These are phyloP conservation scores for Ambrosia trifida DNA, from an alignment of 129 eudicot genomes.

Conservation along the genomic window DNA sequence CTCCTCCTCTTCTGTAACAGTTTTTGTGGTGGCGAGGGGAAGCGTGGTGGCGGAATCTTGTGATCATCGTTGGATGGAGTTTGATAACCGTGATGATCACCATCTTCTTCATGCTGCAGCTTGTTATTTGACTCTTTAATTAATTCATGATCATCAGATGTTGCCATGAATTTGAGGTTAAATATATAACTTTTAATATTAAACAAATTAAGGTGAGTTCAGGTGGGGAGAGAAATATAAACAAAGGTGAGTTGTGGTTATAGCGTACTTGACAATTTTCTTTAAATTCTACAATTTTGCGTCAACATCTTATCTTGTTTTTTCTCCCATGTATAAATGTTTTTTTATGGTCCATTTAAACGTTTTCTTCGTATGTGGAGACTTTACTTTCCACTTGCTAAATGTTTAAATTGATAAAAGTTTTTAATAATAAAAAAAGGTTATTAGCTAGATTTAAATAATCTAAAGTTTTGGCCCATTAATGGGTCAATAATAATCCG, in stretches of 20 bases:
- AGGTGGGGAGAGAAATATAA: conserved; percentile 4
- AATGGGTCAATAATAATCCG: too few relatives aligned
- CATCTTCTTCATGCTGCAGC: conserved; percentile 6
- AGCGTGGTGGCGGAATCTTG: conserved; percentile 29
- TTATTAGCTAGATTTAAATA: too few relatives aligned
- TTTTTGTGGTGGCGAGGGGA: conserved; percentile 17
- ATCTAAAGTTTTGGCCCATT: too few relatives aligned
- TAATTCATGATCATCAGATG: conserved; percentile 14
- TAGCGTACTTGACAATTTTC: conserved; percentile 29
- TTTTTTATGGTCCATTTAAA: conserved; percentile 12
- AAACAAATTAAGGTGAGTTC: not conserved
- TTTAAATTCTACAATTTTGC: not conserved
- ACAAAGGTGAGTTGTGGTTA: not conserved
- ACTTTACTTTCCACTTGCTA: not conserved
- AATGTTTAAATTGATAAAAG: not conserved
- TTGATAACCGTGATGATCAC: not conserved
- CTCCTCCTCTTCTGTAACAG: conserved; percentile 18
- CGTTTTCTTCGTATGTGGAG: not conserved
- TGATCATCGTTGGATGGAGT: conserved; percentile 40
- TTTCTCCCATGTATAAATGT: conserved; percentile 13
- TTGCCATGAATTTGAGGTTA: conserved; percentile 21
- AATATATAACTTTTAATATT: not conserved
- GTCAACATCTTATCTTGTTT: conserved; percentile 21
- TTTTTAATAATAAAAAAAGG: too few relatives aligned
- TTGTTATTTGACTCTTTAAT: conserved; percentile 22